phyloP scores from a whole-genome alignment of 78 protist species.

The Dictyostelium capitatum region DNA sequence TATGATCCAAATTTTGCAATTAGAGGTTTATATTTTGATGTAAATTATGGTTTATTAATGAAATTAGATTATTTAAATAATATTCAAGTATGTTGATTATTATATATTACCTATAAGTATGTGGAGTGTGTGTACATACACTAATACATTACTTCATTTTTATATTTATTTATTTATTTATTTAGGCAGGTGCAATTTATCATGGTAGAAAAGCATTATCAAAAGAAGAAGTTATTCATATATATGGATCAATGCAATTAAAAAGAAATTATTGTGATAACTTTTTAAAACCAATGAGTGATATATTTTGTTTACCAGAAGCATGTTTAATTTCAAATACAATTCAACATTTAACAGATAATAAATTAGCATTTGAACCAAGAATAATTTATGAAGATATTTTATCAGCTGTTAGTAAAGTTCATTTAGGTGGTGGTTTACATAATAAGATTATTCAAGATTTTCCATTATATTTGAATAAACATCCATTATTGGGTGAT shows the following conservation, averaged over 20 bases:
- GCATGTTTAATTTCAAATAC: constrained; percentile 65
- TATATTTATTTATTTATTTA: not conserved
- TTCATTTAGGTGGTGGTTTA: constrained; percentile 53
- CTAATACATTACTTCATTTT: too few species aligned
- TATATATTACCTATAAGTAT: too few species aligned
- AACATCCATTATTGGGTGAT: constrained; percentile 71
- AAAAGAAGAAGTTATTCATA: constrained; percentile 37
- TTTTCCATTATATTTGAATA: constrained; percentile 65
- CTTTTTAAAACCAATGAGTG: constrained; percentile 58
- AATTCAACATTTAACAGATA: constrained; percentile 44
- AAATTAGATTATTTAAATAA: constrained; percentile 68
- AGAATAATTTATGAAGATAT: constrained; percentile 72
- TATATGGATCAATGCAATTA: constrained; percentile 73
- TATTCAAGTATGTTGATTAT: constrained; percentile 37
- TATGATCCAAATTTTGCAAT: constrained; percentile 73
- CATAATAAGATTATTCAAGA: constrained; percentile 52
- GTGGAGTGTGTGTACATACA: too few species aligned
- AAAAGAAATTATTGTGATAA: constrained; percentile 40
- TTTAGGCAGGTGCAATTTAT: constrained; percentile 57
- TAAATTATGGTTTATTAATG: constrained; percentile 50
- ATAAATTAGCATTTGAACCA: constrained; percentile 56
- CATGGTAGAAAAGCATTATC: constrained; percentile 49
- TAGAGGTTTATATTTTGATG: constrained; percentile 66
- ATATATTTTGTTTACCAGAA: constrained; percentile 77
- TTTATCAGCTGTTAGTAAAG: constrained; percentile 35